Evolutionary conservation across 495 filamentous ascomycete genomes (phyloP).

Genomic region (Daldinia childiae): DNA sequence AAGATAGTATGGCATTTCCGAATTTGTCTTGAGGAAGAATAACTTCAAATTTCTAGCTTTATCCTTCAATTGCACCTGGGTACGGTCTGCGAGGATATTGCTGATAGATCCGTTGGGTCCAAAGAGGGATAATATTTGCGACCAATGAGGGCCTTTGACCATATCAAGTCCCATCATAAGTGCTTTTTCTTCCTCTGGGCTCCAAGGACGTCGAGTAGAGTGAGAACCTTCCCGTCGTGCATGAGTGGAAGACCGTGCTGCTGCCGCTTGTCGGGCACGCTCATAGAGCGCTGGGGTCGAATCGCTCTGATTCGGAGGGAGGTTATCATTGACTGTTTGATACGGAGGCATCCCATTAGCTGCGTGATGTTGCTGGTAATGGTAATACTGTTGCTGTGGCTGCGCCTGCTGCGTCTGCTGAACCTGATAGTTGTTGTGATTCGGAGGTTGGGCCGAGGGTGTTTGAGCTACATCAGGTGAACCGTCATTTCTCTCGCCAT

Average conservation of each 20-base stretch:
- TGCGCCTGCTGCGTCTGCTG: slow-evolving; percentile 32
- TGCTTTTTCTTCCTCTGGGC: slow-evolving; percentile 88
- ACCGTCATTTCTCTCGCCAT: background rate
- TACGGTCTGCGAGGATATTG: slow-evolving; percentile 88
- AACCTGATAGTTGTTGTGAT: slow-evolving; percentile 48
- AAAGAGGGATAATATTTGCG: slow-evolving; percentile 90
- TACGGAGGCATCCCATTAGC: slow-evolving; percentile 28
- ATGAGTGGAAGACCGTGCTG: slow-evolving; percentile 78
- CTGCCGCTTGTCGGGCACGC: slow-evolving; percentile 81
- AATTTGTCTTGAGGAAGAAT: slow-evolving; percentile 92
- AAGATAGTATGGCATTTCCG: slow-evolving; percentile 91
- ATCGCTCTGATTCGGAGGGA: slow-evolving; percentile 76
- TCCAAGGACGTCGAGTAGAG: slow-evolving; percentile 89
- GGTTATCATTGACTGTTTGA: slow-evolving; percentile 49
- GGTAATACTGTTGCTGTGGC: slow-evolving; percentile 37
- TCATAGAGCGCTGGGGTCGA: slow-evolving; percentile 84
- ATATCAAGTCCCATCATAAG: slow-evolving; percentile 91
- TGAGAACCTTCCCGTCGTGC: slow-evolving; percentile 78
- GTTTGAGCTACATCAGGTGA: slow-evolving; percentile 28
- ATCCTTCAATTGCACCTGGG: slow-evolving; percentile 95
- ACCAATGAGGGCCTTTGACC: slow-evolving; percentile 95
- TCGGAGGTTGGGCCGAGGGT: slow-evolving; percentile 12
- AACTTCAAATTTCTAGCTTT: slow-evolving; percentile 95
- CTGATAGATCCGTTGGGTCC: slow-evolving; percentile 83
- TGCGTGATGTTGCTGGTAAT: slow-evolving; percentile 39